A percentile compares a stretch with the other conserved stretches of the same genome.
These are phyloP conservation scores for Entomortierella parvispora DNA, from an alignment of 192 early-diverging fungal species.

Conservation along the genomic window DNA sequence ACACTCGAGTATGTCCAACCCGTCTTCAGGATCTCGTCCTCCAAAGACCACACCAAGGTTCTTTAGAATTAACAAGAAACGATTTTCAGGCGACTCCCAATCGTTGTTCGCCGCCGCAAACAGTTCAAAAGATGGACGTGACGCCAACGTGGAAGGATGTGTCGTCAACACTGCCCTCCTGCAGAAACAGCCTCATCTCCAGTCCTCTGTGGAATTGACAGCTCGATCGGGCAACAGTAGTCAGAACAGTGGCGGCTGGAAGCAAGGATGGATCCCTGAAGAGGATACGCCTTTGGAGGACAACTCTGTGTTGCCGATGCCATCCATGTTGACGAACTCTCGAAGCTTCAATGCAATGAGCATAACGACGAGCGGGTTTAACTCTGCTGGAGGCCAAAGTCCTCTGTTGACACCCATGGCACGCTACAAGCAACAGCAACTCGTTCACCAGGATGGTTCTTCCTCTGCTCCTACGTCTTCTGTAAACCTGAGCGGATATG, in stretches of 20 bases:
- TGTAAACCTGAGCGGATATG: constrained; percentile 16
- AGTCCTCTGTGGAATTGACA: constrained; percentile 33
- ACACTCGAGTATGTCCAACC: constrained; percentile 9
- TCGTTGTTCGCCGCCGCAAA: constrained; percentile 12
- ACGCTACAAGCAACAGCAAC: constrained; percentile 31
- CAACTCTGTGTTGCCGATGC: constrained; percentile 23
- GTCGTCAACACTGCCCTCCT: constrained; percentile 43
- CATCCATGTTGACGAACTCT: constrained; percentile 29
- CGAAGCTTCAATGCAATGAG: constrained; percentile 29
- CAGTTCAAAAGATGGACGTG: not conserved
- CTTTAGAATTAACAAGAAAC: constrained; percentile 47
- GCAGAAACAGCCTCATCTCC: constrained; percentile 17
- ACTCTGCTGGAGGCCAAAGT: constrained; percentile 12
- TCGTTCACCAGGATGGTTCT: constrained; percentile 34
- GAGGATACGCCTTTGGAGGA: constrained; percentile 27
- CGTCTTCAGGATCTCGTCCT: constrained; percentile 12
- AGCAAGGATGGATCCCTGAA: constrained; percentile 48
- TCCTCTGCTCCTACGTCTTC: constrained; percentile 35
- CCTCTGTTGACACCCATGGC: constrained; percentile 43
- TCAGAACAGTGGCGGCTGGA: constrained; percentile 22
- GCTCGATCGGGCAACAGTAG: constrained; percentile 22
- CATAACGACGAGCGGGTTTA: too few relatives aligned
- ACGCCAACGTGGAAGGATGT: constrained; percentile 17
- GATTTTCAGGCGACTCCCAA: constrained; percentile 42
- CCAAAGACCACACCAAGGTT: constrained; percentile 34